Conservation (phyloP, 495 filamentous ascomycete genomes). For the Penicillium simplicissimum region DNA sequence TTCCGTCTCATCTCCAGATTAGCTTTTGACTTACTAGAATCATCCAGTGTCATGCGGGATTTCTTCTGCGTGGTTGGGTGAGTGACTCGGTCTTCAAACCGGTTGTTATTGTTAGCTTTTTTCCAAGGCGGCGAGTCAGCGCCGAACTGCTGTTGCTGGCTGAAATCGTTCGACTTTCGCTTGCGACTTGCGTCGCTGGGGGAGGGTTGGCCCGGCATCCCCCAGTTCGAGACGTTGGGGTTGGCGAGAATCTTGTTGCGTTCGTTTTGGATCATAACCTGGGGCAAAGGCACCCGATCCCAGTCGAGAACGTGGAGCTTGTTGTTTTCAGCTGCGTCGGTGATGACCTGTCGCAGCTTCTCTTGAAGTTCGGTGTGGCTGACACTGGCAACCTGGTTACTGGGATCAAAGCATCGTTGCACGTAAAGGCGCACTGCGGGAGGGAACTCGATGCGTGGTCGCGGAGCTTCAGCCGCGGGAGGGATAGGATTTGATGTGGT, state of each 20-base stretch:
- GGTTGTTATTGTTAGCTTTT: slow-evolving; percentile 59
- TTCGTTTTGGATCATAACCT: slow-evolving; percentile 79
- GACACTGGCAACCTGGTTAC: slow-evolving; percentile 67
- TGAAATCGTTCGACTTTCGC: slow-evolving; percentile 73
- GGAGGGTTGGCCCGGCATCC: slow-evolving; percentile 31
- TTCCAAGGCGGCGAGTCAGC: slow-evolving; percentile 68
- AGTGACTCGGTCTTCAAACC: slow-evolving; percentile 77
- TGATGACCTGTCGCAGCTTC: slow-evolving; percentile 84
- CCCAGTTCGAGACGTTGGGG: slow-evolving; percentile 41
- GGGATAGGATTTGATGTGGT: slow-evolving; percentile 15
- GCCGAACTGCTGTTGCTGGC: slow-evolving; percentile 40
- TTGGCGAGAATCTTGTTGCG: slow-evolving; percentile 49
- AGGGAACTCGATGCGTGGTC: slow-evolving; percentile 66
- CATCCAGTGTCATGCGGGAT: slow-evolving; percentile 48
- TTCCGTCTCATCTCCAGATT: slow-evolving; percentile 85
- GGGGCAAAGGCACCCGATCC: slow-evolving; percentile 80
- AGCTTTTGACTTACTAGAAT: slow-evolving; percentile 84
- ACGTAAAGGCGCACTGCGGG: slow-evolving; percentile 78
- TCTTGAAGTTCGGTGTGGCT: slow-evolving; percentile 69
- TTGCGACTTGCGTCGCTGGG: slow-evolving; percentile 57
- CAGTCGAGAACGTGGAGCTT: slow-evolving; percentile 75
- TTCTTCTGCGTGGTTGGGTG: slow-evolving; percentile 63
- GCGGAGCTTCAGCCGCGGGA: slow-evolving; percentile 26
- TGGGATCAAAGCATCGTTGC: slow-evolving; percentile 75
- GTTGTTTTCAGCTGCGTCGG: slow-evolving; percentile 68